Evolutionary conservation across 495 filamentous ascomycete species (phyloP).

Genomic region (Parachaetomium inaequale): DNA sequence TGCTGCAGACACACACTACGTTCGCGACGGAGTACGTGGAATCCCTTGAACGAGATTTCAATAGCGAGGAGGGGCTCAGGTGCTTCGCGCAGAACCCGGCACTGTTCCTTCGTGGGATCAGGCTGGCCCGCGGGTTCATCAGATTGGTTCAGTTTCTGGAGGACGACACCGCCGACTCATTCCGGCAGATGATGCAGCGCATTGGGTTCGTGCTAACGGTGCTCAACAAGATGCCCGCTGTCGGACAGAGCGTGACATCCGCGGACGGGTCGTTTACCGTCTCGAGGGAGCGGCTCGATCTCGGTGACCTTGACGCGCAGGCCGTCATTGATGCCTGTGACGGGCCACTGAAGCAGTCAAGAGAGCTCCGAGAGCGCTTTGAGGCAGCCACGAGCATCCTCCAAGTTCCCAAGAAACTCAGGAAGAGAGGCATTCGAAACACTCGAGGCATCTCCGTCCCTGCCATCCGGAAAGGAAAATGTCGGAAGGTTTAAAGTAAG

Average conservation of each 20-base stretch:
- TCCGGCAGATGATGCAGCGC: not conserved
- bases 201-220: not conserved
- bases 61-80: not conserved
- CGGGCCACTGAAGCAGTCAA: slow-evolving; percentile 6
- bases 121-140: not conserved
- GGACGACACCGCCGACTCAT: not conserved
- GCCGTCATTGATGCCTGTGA: not conserved
- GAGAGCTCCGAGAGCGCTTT: not conserved
- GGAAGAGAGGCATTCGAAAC: not conserved
- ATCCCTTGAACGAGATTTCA: not conserved
- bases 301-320: not conserved
- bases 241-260: not conserved
- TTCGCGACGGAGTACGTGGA: not conserved
- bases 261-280: slow-evolving; percentile 4
- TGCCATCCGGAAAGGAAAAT: not conserved
- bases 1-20: not conserved
- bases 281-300: slow-evolving; percentile 1
- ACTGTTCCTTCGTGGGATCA: not conserved
- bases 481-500: not conserved
- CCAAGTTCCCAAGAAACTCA: not conserved
- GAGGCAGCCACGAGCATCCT: not conserved
- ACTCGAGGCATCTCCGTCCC: not conserved
- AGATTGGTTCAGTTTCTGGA: not conserved
- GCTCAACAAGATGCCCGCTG: not conserved
- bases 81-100: not conserved